Conservation (phyloP, 306 rosid species). For the Dalbergia oliveri region DNA sequence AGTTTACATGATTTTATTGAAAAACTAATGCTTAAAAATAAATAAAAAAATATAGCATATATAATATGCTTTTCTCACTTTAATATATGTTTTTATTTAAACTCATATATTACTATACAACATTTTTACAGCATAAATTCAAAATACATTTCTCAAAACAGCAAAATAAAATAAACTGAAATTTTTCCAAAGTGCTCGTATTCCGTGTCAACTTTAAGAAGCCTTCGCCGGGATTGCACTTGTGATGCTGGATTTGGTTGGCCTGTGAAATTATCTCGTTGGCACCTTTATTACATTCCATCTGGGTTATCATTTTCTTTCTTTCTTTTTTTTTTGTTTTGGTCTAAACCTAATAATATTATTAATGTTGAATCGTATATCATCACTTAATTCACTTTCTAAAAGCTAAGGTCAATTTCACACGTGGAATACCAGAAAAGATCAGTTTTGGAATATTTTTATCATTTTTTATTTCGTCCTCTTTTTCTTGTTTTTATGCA, state of each 20-base stretch:
- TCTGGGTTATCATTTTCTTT: not conserved
- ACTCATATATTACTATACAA: too few relatives aligned
- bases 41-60: too few relatives aligned
- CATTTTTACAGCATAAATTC: too few relatives aligned
- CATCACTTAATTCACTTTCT: not conserved
- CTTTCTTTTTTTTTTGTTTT: too few relatives aligned
- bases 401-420: not conserved
- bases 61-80: too few relatives aligned
- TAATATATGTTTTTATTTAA: too few relatives aligned
- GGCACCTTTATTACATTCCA: slow-evolving; percentile 12
- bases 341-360: not conserved
- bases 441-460: not conserved
- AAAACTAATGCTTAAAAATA: not conserved
- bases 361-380: not conserved
- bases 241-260: slow-evolving; percentile 35
- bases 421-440: not conserved
- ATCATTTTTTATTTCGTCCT: not conserved
- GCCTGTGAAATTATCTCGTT: slow-evolving; percentile 13
- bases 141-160: not conserved
- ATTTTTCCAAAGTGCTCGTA: not conserved
- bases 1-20: not conserved
- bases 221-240: slow-evolving; percentile 11
- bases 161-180: not conserved
- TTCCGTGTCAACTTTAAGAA: slow-evolving; percentile 4
- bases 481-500: not conserved